These are phyloP conservation scores for Candida dendrica DNA, from an alignment of 805 yeast genomes.

Conservation along the genomic window DNA sequence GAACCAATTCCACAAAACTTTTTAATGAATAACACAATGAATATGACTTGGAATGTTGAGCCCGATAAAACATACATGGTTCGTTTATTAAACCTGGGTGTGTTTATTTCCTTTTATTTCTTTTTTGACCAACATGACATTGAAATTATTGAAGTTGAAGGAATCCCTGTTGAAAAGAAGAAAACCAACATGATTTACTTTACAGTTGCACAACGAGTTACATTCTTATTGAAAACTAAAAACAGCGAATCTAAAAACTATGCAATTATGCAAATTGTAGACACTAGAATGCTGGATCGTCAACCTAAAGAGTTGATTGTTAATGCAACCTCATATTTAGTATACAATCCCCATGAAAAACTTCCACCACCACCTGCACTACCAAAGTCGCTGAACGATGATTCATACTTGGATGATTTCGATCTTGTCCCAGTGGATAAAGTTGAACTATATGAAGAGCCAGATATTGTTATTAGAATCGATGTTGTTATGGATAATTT, in stretches of 20 bases:
- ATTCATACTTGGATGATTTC: slow-evolving; percentile 68
- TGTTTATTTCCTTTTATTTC: slow-evolving; percentile 84
- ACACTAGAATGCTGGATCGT: slow-evolving; percentile 73
- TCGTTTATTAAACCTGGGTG: slow-evolving; percentile 79
- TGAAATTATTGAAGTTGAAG: slow-evolving; percentile 87
- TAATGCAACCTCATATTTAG: slow-evolving; percentile 71
- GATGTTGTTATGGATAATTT: slow-evolving; percentile 81
- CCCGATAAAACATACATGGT: slow-evolving; percentile 81
- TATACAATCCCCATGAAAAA: slow-evolving; percentile 43
- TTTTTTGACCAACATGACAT: slow-evolving; percentile 84
- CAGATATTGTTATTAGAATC: slow-evolving; percentile 61
- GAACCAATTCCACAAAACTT: slow-evolving; percentile 88
- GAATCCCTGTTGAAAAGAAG: slow-evolving; percentile 73
- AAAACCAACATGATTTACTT: slow-evolving; percentile 67
- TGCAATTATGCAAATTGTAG: slow-evolving; percentile 78
- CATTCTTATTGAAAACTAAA: slow-evolving; percentile 71
- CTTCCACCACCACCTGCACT: slow-evolving; percentile 5
- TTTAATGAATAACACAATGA: slow-evolving; percentile 74
- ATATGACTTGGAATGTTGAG: slow-evolving; percentile 65
- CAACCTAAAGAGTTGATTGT: slow-evolving; percentile 57
- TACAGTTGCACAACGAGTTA: slow-evolving; percentile 88
- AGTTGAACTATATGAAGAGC: slow-evolving; percentile 50
- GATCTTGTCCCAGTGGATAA: slow-evolving; percentile 57
- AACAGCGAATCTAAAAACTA: slow-evolving; percentile 54
- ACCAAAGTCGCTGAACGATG: slow-evolving; percentile 41